Conservation (phyloP, 1,284 basidiomycete genomes). For the Heliocybe sulcata region DNA sequence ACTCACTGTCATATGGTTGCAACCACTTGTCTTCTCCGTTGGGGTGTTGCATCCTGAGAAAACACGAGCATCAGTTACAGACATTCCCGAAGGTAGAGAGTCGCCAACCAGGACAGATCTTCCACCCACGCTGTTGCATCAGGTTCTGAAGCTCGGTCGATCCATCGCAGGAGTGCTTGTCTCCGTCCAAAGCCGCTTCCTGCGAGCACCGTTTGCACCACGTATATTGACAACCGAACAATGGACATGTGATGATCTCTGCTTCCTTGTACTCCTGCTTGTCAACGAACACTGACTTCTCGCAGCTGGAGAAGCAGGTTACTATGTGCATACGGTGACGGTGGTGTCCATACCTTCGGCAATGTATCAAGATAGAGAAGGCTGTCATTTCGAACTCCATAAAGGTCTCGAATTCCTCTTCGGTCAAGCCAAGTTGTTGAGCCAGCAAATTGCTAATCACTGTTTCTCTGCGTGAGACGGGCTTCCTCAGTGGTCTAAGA, state of each 20-base stretch:
- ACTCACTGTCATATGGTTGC: constrained; percentile 60
- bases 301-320: constrained; percentile 28
- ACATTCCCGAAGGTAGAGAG: too few species aligned
- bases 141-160: constrained; percentile 43
- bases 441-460: constrained; percentile 34
- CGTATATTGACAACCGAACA: constrained; percentile 33
- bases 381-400: constrained; percentile 46
- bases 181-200: constrained; percentile 24
- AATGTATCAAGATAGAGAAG: constrained; percentile 46
- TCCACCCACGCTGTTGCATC: constrained; percentile 46
- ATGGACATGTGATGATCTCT: constrained; percentile 34
- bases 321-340: constrained; percentile 5
- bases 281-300: constrained; percentile 38
- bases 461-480: constrained; percentile 13
- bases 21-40: constrained; percentile 47
- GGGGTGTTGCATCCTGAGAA: constrained; percentile 48
- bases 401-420: constrained; percentile 38
- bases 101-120: constrained; percentile 44
- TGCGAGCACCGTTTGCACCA: constrained; percentile 53
- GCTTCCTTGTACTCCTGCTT: constrained; percentile 35
- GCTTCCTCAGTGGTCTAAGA: constrained; percentile 26
- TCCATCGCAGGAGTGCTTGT: constrained; percentile 50
- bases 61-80: too few species aligned
- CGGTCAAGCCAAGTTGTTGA: constrained; percentile 39
- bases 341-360: constrained; percentile 31